Conservation (phyloP, 2,329 filamentous ascomycete genomes). For the Scedosporium apiospermum region DNA sequence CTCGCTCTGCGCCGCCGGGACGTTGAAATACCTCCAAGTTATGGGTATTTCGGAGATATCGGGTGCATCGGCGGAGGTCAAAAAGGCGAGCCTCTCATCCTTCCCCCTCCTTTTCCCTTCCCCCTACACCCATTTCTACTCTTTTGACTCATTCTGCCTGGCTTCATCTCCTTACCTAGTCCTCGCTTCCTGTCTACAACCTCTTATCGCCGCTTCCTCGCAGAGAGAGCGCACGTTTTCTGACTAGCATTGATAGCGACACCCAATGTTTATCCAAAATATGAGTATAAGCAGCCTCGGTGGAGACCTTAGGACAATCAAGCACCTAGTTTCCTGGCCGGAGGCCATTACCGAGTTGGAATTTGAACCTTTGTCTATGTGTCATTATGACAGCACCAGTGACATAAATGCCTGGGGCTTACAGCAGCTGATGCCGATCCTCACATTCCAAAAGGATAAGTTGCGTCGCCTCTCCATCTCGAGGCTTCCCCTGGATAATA, state of each 20-base stretch:
- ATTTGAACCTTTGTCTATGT: neutral
- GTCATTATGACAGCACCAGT: neutral
- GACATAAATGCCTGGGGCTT: neutral
- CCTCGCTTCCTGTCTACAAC: too few species aligned
- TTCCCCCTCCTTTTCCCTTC: too few species aligned
- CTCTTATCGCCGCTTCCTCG: too few species aligned
- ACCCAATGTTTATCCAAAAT: neutral
- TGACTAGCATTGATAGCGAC: neutral
- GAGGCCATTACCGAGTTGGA: neutral
- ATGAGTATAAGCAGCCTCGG: neutral
- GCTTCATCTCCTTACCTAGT: too few species aligned
- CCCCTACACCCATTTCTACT: too few species aligned
- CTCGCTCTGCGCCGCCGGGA: neutral
- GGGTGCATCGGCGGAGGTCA: neutral
- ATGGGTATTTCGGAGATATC: neutral
- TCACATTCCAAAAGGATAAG: neutral
- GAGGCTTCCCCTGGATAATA: neutral
- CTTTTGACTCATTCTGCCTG: too few species aligned
- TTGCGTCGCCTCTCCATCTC: neutral
- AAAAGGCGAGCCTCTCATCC: too few species aligned
- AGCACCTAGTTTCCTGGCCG: neutral
- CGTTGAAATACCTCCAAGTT: neutral
- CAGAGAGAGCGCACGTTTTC: too few species aligned
- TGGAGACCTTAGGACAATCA: neutral
- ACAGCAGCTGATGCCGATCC: neutral